Evolutionary conservation across 2,329 filamentous ascomycete genomes (phyloP), one percentile per base, ranked within the genome.

Genomic region (Amauroascus verrucosus): DNA sequence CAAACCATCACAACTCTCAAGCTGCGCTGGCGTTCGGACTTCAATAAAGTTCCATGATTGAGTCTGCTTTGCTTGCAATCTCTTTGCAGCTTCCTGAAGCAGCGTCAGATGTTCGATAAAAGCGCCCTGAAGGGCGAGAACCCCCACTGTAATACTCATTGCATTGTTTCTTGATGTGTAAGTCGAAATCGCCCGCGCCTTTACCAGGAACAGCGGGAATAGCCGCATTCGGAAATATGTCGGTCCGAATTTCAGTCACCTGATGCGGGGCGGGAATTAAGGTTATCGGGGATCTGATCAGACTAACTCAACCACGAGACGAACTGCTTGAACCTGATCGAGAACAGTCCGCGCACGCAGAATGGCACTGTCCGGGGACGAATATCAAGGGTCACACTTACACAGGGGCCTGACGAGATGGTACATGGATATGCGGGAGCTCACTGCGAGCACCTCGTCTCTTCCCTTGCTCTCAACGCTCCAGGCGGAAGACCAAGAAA

Each of bases 31-130:
- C 6, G 84, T 96, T 55, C 91, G 84, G 45, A 97, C 88, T 69
- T 95, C 84, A 58, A 85, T 76, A 64, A 93, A 87, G 24, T 69
- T 65, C 72, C 87, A 83, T 44, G 67, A 48, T 24, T 60, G 56
- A 58, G 60, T 18, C 48, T 56, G 45, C 55, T 44, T 55, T 57
- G 58, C 54, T 50, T 53, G 55, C 51, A 85, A 65, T 20, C 71
- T 69, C n/a, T 70, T 65, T 1, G 82, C 79, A 5, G 90, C 89
- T 58, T 79, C 77, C 59, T 79, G 78, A 35, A 97, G 77, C 35
- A 95, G 79, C 59, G 81, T 77, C 54, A 95, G 68, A 73, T 98
- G 91, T 69, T 98, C 91, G 63, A 82, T 78, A 69, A 97, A 96
- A 54, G 90, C 91, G 62, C 93, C 93, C 71, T 98, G 93, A 16